Evolutionary conservation across 768 basidiomycete species (phyloP).

Genomic region (Serendipita vermifera): DNA sequence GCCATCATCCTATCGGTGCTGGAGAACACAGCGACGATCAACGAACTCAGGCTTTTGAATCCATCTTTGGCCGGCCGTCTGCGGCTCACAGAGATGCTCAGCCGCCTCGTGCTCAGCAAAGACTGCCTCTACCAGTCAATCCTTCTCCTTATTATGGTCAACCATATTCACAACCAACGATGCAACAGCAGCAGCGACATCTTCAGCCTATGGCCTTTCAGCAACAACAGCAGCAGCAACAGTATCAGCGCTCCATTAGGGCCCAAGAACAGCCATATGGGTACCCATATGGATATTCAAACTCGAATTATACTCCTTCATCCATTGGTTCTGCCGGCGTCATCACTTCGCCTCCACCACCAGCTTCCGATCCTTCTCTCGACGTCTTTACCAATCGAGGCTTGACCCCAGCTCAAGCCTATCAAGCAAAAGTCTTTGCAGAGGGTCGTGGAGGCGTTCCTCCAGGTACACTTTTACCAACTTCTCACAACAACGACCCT

Average conservation of each 20-base stretch:
- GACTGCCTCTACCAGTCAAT: conserved; percentile 19
- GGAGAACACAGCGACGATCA: conserved; percentile 30
- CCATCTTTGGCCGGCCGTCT: conserved; percentile 73
- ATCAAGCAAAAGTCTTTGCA: conserved; percentile 60
- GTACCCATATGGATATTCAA: conserved; percentile 19
- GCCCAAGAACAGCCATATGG: conserved; percentile 14
- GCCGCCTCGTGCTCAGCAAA: conserved; percentile 11
- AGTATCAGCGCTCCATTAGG: conserved; percentile 22
- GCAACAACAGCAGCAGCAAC: conserved; percentile 21
- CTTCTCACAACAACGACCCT: conserved; percentile 16
- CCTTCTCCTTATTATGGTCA: conserved; percentile 18
- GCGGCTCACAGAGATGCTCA: conserved; percentile 32
- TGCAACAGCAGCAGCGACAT: conserved; percentile 19
- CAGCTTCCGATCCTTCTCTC: conserved; percentile 35
- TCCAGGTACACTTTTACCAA: conserved; percentile 2
- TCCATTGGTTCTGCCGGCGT: conserved; percentile 39
- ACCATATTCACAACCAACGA: conserved; percentile 20
- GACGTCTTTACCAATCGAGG: conserved; percentile 37
- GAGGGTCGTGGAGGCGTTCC: neutral
- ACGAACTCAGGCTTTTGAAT: conserved; percentile 69
- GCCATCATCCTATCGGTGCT: neutral
- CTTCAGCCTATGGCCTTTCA: conserved; percentile 14
- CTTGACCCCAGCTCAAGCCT: conserved; percentile 66
- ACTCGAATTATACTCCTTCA: conserved; percentile 32
- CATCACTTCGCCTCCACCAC: conserved; percentile 36